phyloP scores from a whole-genome alignment of 2,329 filamentous ascomycete genomes.

The Aureobasidium sp. region DNA sequence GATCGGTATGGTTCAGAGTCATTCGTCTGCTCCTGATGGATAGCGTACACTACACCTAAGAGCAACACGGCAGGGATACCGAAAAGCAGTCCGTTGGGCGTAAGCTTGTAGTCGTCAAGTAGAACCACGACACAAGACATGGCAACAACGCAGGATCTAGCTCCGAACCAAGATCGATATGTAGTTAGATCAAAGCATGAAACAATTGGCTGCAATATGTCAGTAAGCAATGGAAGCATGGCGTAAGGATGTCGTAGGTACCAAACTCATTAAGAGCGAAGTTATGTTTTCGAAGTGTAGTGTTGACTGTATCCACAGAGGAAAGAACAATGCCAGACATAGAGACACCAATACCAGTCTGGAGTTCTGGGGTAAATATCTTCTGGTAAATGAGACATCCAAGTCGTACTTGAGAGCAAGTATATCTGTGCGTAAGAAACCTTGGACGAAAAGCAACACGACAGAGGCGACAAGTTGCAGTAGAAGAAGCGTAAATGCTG shows the following conservation, averaged over 20 bases:
- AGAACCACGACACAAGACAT: not conserved
- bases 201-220: not conserved
- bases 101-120: not conserved
- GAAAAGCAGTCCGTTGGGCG: not conserved
- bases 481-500: not conserved
- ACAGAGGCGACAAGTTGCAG: not conserved
- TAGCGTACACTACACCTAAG: not conserved
- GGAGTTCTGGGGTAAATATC: not conserved
- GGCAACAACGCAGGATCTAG: not conserved
- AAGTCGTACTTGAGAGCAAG: not conserved
- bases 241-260: not conserved
- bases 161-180: not conserved
- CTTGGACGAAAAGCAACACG: not conserved
- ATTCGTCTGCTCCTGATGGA: not conserved
- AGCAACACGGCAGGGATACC: not conserved
- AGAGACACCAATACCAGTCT: not conserved
- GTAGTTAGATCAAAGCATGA: not conserved
- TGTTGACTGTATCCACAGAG: slow-evolving; percentile 11
- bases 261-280: slow-evolving; percentile 11
- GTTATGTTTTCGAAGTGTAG: slow-evolving; percentile 13
- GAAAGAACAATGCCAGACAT: not conserved
- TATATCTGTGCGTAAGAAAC: not conserved
- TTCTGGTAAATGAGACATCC: not conserved
- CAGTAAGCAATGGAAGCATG: not conserved
- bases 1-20: not conserved